A percentile compares a stretch with the other conserved stretches of the same genome.
These are phyloP conservation scores for Arachis monticola DNA, from an alignment of 331 rosid genomes.

Conservation along the genomic window DNA sequence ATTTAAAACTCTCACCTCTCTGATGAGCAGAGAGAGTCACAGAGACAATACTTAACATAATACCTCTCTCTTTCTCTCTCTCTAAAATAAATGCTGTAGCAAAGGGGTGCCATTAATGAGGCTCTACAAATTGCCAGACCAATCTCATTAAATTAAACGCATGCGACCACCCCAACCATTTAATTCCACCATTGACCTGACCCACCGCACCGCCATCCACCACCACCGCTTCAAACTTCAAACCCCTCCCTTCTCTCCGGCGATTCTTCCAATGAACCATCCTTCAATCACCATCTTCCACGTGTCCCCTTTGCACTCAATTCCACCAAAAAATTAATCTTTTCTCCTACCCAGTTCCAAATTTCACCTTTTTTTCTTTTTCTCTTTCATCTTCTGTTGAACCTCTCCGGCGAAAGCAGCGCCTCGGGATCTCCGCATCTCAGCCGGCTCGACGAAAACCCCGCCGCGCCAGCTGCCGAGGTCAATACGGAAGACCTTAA, in stretches of 20 bases:
- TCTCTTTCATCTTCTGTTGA: slow-evolving; percentile 55
- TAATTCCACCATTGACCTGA: slow-evolving; percentile 38
- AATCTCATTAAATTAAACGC: slow-evolving; percentile 54
- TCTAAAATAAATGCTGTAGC: neutral
- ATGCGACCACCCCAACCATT: slow-evolving; percentile 44
- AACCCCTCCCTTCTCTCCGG: slow-evolving; percentile 38
- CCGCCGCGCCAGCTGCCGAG: slow-evolving; percentile 35
- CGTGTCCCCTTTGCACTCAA: slow-evolving; percentile 48
- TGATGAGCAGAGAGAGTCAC: neutral
- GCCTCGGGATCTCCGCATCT: slow-evolving; percentile 99
- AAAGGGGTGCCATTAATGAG: slow-evolving; percentile 52
- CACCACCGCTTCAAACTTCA: neutral
- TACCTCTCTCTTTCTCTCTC: slow-evolving; percentile 28
- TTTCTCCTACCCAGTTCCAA: neutral
- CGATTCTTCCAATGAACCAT: slow-evolving; percentile 31
- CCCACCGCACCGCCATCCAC: slow-evolving; percentile 36
- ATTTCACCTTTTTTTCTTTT: neutral
- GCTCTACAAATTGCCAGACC: slow-evolving; percentile 60
- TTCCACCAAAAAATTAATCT: neutral
- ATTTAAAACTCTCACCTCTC: neutral
- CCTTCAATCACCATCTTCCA: slow-evolving; percentile 43
- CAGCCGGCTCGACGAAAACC: slow-evolving; percentile 81
- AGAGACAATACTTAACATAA: slow-evolving; percentile 8
- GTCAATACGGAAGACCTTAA: slow-evolving; percentile 57
- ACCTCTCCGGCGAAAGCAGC: slow-evolving; percentile 88